Conservation (phyloP, 2,329 filamentous ascomycete species). For the Tricladium varicosporioides region DNA sequence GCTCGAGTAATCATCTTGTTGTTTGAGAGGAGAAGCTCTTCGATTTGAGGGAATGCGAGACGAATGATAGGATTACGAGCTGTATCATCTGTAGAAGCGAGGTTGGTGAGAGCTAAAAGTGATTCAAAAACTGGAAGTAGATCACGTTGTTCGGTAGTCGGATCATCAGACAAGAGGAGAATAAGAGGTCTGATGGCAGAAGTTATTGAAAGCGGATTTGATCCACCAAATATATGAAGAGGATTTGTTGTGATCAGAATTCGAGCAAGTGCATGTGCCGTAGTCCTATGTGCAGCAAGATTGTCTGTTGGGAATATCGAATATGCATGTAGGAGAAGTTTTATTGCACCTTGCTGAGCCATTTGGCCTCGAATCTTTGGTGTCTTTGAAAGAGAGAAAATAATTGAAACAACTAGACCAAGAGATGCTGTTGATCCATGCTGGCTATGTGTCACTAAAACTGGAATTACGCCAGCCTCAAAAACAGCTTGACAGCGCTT, state of each 20-base stretch:
- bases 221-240: constrained; percentile 76
- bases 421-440: constrained; percentile 69
- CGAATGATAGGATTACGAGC: constrained; percentile 69
- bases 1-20: constrained; percentile 79
- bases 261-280: constrained; percentile 78
- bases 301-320: constrained; percentile 56
- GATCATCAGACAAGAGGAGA: constrained; percentile 67
- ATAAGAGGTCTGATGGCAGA: constrained; percentile 82
- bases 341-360: constrained; percentile 91
- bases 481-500: constrained; percentile 76
- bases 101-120: constrained; percentile 88
- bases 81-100: constrained; percentile 73
- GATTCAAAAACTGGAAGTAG: constrained; percentile 88
- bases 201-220: constrained; percentile 68
- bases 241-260: constrained; percentile 87
- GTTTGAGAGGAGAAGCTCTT: constrained; percentile 77
- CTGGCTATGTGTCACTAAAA: constrained; percentile 75
- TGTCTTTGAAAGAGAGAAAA: constrained; percentile 75
- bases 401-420: constrained; percentile 70
- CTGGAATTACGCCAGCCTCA: constrained; percentile 71
- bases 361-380: constrained; percentile 72
- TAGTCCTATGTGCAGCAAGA: constrained; percentile 49
- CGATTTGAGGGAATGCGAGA: constrained; percentile 70
- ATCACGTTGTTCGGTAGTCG: constrained; percentile 63
- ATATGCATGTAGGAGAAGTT: constrained; percentile 73